Evolutionary conservation across 169 alveolate species (phyloP), one percentile per base, ranked within the genome.

Genomic region (Cryptosporidium muris): DNA sequence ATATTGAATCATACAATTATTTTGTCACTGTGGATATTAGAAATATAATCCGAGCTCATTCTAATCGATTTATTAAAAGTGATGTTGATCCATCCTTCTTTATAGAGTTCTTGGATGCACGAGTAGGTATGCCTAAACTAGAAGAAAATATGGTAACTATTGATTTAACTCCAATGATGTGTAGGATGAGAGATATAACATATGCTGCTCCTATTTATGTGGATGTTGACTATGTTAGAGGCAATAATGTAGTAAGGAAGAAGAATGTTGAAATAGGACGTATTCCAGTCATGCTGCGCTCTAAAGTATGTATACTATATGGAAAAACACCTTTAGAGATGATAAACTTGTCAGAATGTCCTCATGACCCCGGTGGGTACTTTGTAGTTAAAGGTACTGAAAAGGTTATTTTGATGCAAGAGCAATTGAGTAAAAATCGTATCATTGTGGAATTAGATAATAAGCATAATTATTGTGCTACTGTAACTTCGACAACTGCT

Each of bases 371-470:
- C 6, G 99, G 99, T 64, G 99, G 99, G 25, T 98, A 98, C 91
- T 98, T 98, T 92, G 96, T 98, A 43, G 96, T 98, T 38, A 95
- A 95, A 90, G 99, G 99, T 9, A 97, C 97, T 2, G 99, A 98
- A 90, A 98, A 98, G 89, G 99, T 94, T 38, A 90, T 97, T 66
- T 82, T 98, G 81, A 98, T 98, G 96, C 99, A 98, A 91, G 99
- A 98, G 89, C 99, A 98, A 89, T 91, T 98, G 67, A 91, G 97
- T 36, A 96, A 97, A 92, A 97, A 98, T 90, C 91, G 99, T 66
- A 98, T 98, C 80, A 97, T 98, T 80, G 99, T 98, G 34, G 99
- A 98, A 93, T 66, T 89, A 91, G 98, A 96, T 89, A 89, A 91
- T 54, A 98, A 96, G 80, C 93, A 95, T 80, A 95, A 94, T 89